These are phyloP conservation scores for Pleurotus giganteus DNA, from an alignment of 768 basidiomycete species.

Conservation along the genomic window DNA sequence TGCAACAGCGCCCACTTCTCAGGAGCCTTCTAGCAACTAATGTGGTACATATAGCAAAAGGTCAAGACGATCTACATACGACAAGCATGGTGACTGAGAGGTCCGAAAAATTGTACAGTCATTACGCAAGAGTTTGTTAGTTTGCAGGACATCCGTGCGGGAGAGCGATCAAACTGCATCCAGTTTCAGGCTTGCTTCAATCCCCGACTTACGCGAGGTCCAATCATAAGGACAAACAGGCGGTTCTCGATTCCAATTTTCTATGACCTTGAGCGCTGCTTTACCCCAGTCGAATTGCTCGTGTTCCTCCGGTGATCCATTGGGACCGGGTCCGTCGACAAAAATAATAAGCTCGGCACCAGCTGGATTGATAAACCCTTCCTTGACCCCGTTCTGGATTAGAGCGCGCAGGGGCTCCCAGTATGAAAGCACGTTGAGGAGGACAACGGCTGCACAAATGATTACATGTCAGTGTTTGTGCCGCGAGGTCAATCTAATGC, in stretches of 20 bases:
- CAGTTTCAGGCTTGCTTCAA: constrained; percentile 10
- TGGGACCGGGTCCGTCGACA: constrained; percentile 63
- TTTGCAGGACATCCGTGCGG: neutral
- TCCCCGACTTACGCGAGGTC: constrained; percentile 38
- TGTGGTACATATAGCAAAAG: neutral
- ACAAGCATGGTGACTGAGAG: neutral
- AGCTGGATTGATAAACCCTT: constrained; percentile 69
- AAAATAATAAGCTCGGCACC: constrained; percentile 68
- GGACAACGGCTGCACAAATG: constrained; percentile 60
- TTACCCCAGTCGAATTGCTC: constrained; percentile 75
- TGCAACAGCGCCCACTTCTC: constrained; percentile 9
- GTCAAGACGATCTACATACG: neutral
- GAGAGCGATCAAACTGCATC: neutral
- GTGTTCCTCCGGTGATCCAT: constrained; percentile 43
- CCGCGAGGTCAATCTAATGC: neutral
- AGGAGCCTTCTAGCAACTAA: neutral
- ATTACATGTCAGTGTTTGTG: neutral
- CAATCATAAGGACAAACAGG: constrained; percentile 44
- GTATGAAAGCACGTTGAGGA: constrained; percentile 84
- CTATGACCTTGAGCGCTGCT: constrained; percentile 63
- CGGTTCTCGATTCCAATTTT: constrained; percentile 47
- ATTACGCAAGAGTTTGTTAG: neutral
- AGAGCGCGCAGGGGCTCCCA: constrained; percentile 81
- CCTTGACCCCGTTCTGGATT: constrained; percentile 60
- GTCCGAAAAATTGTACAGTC: neutral